A percentile compares a stretch with the other conserved stretches of the same genome.
These are phyloP conservation scores for Fusarium ambrosium DNA, from an alignment of 2,329 filamentous ascomycete genomes.

Conservation along the genomic window DNA sequence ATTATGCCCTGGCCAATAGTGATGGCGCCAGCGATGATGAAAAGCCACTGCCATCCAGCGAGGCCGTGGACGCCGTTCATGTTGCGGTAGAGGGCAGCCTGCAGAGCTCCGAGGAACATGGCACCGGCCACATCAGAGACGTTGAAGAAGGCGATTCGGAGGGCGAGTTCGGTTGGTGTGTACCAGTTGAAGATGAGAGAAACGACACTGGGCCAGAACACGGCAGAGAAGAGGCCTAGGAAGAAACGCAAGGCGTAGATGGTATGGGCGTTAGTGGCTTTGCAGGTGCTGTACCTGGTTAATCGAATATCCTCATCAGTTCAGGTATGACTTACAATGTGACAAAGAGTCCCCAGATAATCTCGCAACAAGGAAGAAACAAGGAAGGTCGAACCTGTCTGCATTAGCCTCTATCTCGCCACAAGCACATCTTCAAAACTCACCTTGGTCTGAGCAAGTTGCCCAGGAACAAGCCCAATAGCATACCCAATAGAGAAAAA, in stretches of 20 bases:
- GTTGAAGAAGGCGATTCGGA: constrained; percentile 59
- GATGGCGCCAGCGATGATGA: constrained; percentile 59
- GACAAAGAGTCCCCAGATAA: constrained; percentile 49
- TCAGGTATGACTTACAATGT: constrained; percentile 33
- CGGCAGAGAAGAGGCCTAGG: constrained; percentile 56
- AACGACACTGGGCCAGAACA: constrained; percentile 55
- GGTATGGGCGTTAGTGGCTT: constrained; percentile 53
- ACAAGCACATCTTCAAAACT: neutral
- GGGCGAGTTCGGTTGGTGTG: constrained; percentile 56
- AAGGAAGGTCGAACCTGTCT: constrained; percentile 53
- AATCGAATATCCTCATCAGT: neutral
- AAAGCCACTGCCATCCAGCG: constrained; percentile 61
- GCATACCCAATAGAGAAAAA: constrained; percentile 73
- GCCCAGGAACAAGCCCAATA: constrained; percentile 58
- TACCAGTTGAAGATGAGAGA: constrained; percentile 61
- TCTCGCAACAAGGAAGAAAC: constrained; percentile 56
- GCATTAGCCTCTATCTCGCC: neutral
- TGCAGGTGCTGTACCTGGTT: constrained; percentile 40
- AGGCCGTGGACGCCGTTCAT: constrained; percentile 58
- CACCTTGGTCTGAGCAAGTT: constrained; percentile 54
- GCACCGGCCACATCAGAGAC: constrained; percentile 59
- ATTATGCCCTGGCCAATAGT: constrained; percentile 58
- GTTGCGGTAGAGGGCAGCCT: constrained; percentile 57
- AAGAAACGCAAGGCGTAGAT: constrained; percentile 60
- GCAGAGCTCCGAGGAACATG: constrained; percentile 61